Percentiles rank a stretch among this genome's conserved stretches.
phyloP scores from a whole-genome alignment of 1,284 basidiomycete genomes.

The Lentinula novae-zelandiae region DNA sequence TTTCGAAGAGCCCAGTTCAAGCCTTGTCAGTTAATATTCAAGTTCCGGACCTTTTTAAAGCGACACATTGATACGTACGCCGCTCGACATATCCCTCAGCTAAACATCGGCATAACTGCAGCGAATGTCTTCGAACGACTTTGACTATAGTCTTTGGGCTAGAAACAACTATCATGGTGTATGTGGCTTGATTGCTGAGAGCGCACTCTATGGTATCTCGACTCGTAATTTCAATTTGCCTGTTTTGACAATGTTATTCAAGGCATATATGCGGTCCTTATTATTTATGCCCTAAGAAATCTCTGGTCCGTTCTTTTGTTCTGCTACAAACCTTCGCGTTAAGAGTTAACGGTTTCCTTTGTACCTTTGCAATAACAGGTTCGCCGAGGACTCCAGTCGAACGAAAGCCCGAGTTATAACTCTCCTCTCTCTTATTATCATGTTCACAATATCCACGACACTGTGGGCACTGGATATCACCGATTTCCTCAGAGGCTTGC shows the following conservation, averaged over 20 bases:
- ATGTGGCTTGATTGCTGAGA: slow-evolving; percentile 1
- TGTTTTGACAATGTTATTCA: not conserved
- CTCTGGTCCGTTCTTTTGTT: not conserved
- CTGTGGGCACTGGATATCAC: slow-evolving; percentile 5
- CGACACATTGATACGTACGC: not conserved
- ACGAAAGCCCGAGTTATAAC: not conserved
- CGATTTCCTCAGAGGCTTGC: not conserved
- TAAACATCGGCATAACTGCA: not conserved
- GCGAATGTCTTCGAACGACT: not conserved
- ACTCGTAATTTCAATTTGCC: not conserved
- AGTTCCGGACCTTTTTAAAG: too few species aligned
- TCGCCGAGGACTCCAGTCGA: not conserved
- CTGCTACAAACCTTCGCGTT: not conserved
- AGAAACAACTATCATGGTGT: slow-evolving; percentile 1
- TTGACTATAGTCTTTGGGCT: not conserved
- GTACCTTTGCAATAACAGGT: not conserved
- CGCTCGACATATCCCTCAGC: not conserved
- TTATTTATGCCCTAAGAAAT: not conserved
- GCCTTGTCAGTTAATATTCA: not conserved
- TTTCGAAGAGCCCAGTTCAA: not conserved
- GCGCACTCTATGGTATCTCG: not conserved
- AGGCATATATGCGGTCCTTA: slow-evolving; percentile 2
- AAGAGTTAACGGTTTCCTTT: not conserved
- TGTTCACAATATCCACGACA: slow-evolving; percentile 2
- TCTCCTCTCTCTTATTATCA: not conserved